Evolutionary conservation across 2,329 filamentous ascomycete genomes (phyloP).

Genomic region (Diaporthe amygdali): DNA sequence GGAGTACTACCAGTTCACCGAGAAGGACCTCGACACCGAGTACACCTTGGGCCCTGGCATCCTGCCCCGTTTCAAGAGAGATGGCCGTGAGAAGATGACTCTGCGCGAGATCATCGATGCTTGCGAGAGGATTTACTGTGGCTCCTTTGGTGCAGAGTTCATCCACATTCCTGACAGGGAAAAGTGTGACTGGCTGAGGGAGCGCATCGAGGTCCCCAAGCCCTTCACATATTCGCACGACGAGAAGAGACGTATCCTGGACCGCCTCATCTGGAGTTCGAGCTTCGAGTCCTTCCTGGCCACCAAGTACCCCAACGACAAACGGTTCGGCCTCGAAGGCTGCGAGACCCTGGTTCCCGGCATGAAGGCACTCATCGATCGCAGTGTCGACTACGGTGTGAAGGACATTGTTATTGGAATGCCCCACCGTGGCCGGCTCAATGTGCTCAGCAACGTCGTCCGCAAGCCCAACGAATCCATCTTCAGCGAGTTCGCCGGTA

Average conservation of each 20-base stretch:
- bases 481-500: constrained; percentile 96
- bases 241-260: constrained; percentile 96
- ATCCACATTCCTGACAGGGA: constrained; percentile 98
- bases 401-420: constrained; percentile 99
- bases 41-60: constrained; percentile 94
- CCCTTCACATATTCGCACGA: constrained; percentile 98
- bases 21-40: constrained; percentile 91
- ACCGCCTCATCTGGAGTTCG: constrained; percentile 97
- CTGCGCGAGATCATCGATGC: constrained; percentile 90
- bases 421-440: constrained; percentile 98
- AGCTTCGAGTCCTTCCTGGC: constrained; percentile 96
- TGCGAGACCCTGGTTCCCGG: constrained; percentile 96
- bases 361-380: constrained; percentile 99
- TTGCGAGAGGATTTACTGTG: constrained; percentile 96
- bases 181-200: constrained; percentile 97
- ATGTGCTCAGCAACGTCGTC: constrained; percentile 97
- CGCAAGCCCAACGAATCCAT: constrained; percentile 99
- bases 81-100: constrained; percentile 92
- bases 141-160: constrained; percentile 97
- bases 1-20: constrained; percentile 93
- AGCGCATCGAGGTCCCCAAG: constrained; percentile 90
- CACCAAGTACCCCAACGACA: constrained; percentile 99
- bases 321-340: constrained; percentile 97
- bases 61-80: constrained; percentile 88
- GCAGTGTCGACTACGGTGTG: constrained; percentile 96